Percentiles rank a stretch among this genome's conserved stretches.
phyloP scores from a whole-genome alignment of 768 basidiomycete genomes.

The Mycena kentingensis region DNA sequence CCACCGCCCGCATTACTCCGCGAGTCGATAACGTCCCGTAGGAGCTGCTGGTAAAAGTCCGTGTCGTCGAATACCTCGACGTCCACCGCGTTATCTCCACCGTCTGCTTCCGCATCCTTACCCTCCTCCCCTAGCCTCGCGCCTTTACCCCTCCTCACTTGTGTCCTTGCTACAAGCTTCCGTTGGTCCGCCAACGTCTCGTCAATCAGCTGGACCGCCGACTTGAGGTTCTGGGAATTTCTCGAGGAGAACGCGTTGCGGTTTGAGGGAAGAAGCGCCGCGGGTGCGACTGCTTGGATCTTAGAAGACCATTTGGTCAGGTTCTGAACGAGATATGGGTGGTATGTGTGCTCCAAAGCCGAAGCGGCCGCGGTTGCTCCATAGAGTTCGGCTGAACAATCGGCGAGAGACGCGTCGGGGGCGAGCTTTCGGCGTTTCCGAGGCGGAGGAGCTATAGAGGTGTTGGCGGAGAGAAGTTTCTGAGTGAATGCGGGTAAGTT shows the following conservation, averaged over 20 bases:
- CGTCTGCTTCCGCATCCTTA: conserved; percentile 33
- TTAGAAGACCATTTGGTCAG: conserved; percentile 95
- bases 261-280: conserved; percentile 68
- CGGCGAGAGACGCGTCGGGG: conserved; percentile 29
- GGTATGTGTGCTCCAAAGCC: conserved; percentile 58
- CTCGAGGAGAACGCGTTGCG: conserved; percentile 66
- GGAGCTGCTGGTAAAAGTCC: conserved; percentile 90
- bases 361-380: conserved; percentile 44
- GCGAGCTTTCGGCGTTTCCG: conserved; percentile 58
- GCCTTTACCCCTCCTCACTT: conserved; percentile 52
- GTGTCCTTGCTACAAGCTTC: conserved; percentile 67
- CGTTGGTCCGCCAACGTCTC: conserved; percentile 62
- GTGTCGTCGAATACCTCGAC: conserved; percentile 79
- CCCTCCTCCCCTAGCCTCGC: conserved; percentile 45
- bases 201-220: conserved; percentile 75
- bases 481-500: conserved; percentile 25
- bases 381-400: conserved; percentile 40
- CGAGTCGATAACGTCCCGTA: conserved; percentile 89
- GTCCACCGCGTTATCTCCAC: conserved; percentile 36
- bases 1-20: conserved; percentile 44
- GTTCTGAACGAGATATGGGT: conserved; percentile 73
- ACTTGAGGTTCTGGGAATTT: conserved; percentile 57
- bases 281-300: conserved; percentile 88
- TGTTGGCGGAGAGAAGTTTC: conserved; percentile 50
- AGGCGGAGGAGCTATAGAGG: conserved; percentile 49